phyloP scores from a whole-genome alignment of 2,329 filamentous ascomycete species.

The Aureobasidium musti region DNA sequence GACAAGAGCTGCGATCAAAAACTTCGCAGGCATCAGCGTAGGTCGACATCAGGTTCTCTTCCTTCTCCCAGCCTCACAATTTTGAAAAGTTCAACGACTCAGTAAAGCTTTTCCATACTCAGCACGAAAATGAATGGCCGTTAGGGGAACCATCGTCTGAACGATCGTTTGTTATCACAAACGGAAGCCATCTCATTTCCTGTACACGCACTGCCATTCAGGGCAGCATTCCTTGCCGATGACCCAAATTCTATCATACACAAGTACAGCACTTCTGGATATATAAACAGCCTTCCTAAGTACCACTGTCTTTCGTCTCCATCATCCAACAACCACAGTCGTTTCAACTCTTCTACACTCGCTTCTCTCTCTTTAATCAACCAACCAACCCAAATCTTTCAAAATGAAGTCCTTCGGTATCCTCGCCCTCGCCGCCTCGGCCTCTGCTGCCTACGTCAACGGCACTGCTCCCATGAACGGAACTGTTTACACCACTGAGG shows the following conservation, averaged over 20 bases:
- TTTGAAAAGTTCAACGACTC: constrained; percentile 12
- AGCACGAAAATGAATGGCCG: constrained; percentile 3
- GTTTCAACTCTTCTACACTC: constrained; percentile 23
- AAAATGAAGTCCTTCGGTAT: constrained; percentile 29
- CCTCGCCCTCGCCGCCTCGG: constrained; percentile 20
- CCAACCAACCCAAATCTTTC: constrained; percentile 2
- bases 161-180: constrained; percentile 12
- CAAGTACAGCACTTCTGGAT: background rate
- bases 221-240: constrained; percentile 21
- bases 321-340: constrained; percentile 25
- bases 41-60: background rate
- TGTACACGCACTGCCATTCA: background rate
- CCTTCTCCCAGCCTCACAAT: background rate
- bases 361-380: constrained; percentile 6
- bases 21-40: background rate
- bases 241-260: background rate
- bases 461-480: constrained; percentile 5
- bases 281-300: constrained; percentile 22
- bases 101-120: constrained; percentile 21
- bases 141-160: constrained; percentile 13
- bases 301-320: background rate
- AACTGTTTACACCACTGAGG: constrained; percentile 18
- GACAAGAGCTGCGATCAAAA: background rate
- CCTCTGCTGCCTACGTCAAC: constrained; percentile 27
- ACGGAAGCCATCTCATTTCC: constrained; percentile 24